Evolutionary conservation across 257 asterid species (phyloP).

Genomic region (Linaria vulgaris): DNA sequence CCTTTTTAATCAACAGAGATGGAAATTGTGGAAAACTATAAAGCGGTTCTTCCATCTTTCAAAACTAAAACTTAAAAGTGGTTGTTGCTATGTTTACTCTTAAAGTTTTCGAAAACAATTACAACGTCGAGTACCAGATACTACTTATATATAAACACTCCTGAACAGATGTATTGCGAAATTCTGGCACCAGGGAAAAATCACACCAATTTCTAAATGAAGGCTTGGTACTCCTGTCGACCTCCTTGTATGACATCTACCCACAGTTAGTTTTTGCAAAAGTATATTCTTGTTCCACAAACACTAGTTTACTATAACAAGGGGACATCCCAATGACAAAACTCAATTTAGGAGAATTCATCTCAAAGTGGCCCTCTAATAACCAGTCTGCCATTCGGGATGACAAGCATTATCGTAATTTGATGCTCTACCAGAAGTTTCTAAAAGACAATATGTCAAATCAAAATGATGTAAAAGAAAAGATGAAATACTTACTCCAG

Average conservation of each 20-base stretch:
- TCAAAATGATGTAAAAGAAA: slow-evolving; percentile 12
- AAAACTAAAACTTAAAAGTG: not conserved
- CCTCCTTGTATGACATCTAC: slow-evolving; percentile 8
- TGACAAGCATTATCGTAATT: not conserved
- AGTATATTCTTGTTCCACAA: slow-evolving; percentile 6
- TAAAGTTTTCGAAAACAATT: not conserved
- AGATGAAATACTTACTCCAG: slow-evolving; percentile 60
- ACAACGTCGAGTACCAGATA: not conserved
- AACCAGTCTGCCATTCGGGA: not conserved
- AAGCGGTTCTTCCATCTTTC: slow-evolving; percentile 13
- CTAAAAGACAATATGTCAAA: slow-evolving; percentile 14
- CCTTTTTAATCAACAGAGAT: not conserved
- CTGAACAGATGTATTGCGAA: slow-evolving; percentile 18
- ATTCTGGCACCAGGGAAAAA: not conserved
- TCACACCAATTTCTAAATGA: no score
- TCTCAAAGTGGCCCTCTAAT: slow-evolving; percentile 8
- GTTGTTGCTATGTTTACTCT: not conserved
- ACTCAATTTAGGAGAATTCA: slow-evolving; percentile 13
- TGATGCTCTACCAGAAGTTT: slow-evolving; percentile 10
- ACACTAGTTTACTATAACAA: slow-evolving; percentile 2
- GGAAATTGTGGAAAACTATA: not conserved
- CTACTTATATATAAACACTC: not conserved
- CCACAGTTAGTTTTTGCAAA: slow-evolving; percentile 8
- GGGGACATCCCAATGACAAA: slow-evolving; percentile 8
- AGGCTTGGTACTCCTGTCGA: no score